Evolutionary conservation across 371 early-diverging fungal genomes (phyloP), one percentile per base, ranked within the genome.

Genomic region (Rhizopus delemar): DNA sequence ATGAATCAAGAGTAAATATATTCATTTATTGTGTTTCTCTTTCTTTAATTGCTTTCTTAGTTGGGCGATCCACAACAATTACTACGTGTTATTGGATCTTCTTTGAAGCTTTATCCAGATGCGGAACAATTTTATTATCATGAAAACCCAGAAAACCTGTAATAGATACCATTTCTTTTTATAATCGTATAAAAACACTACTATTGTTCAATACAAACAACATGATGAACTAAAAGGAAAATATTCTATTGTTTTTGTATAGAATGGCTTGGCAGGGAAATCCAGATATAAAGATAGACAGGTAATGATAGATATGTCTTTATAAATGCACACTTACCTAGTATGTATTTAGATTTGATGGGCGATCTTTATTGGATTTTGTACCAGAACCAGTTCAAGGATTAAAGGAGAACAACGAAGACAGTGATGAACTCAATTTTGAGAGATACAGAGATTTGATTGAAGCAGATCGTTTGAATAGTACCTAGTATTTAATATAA

Each of bases 41-140:
- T 22, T 29, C 15, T 8, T 16, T 48, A 13, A 54, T 5, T 8
- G 3, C 39, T 49, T 35, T 38, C 8, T 29, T 67, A 85, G 85
- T 59, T 83, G 11, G 85, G 85, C 8, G 85, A 85, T 68, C 83
- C 83, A 31, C 74, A 65, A 39, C 85, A 85, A 53, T 63, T 85
- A 4, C 55, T 85, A 28, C 72, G 85, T 48, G 78, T 85, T 13
- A 78, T 81, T 32, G 85, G 85, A 29, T 74, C 77, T 31, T 66
- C 80, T 7, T 61, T 65, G 16, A 77, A 72, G 50, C 69, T 85
- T 6, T 71, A 79, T 61, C 78, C 82, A 16, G 73, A 79, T 54
- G 82, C 78, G 5, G 79, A 82, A 38, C 82, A 82, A 28, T 79
- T 70, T 36, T 82, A 77, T 65, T 77, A 77, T 54, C 75, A 82